Evolutionary conservation across 441 rosid genomes (phyloP).

Genomic region (Melastoma candidum): DNA sequence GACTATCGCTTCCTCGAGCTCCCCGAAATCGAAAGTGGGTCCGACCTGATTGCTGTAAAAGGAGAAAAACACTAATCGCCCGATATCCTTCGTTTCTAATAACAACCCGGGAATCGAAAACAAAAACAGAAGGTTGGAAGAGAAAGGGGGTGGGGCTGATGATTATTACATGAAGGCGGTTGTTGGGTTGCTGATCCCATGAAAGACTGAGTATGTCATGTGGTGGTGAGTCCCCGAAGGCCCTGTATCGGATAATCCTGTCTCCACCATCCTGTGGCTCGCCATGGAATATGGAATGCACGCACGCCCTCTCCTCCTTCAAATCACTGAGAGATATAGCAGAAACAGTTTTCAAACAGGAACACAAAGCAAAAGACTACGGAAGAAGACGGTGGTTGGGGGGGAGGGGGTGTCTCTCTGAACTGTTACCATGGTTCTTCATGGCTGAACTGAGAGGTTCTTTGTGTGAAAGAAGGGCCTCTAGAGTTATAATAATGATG

Average conservation of each 20-base stretch:
- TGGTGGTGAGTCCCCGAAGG: constrained; percentile 45
- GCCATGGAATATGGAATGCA: constrained; percentile 45
- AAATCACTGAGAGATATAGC: constrained; percentile 16
- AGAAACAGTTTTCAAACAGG: constrained; percentile 11
- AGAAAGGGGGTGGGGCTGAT: background rate
- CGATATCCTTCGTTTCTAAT: background rate
- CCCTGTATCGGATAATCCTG: constrained; percentile 54
- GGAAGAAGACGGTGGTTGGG: no score
- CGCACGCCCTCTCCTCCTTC: constrained; percentile 23
- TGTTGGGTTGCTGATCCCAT: constrained; percentile 57
- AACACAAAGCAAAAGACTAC: background rate
- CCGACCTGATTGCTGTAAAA: constrained; percentile 63
- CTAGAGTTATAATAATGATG: no score
- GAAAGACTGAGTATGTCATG: constrained; percentile 58
- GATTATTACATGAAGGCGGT: constrained; percentile 34
- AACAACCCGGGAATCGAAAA: background rate
- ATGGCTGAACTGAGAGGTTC: no score
- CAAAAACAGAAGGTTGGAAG: constrained; percentile 1
- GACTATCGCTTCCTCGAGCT: constrained; percentile 92
- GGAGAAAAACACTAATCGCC: constrained; percentile 5
- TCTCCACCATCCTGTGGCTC: constrained; percentile 64
- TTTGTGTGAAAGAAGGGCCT: no score
- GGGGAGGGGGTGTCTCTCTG: no score
- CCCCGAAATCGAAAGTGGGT: constrained; percentile 86
- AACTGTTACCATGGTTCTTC: no score